phyloP scores from a whole-genome alignment of 768 basidiomycete genomes.

The Vishniacozyma victoriae region DNA sequence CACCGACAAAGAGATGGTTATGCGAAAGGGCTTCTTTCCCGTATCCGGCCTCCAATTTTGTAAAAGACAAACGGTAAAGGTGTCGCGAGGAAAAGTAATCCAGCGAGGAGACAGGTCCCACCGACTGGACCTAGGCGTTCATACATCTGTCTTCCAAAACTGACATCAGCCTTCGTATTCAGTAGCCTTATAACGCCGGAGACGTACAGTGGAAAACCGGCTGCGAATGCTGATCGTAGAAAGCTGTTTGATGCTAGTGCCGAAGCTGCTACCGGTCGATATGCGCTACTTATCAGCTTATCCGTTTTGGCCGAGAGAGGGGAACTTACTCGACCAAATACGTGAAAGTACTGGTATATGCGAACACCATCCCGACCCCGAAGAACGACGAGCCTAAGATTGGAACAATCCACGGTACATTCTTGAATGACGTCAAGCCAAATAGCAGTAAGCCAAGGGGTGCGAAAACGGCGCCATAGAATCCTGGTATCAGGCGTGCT shows the following conservation, averaged over 20 bases:
- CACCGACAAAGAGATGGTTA: too few relatives aligned
- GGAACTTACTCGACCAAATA: constrained; percentile 39
- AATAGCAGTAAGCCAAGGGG: constrained; percentile 59
- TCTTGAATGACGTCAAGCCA: constrained; percentile 55
- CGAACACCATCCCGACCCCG: constrained; percentile 56
- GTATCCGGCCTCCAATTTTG: constrained; percentile 51
- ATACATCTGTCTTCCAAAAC: constrained; percentile 53
- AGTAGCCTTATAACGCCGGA: background rate
- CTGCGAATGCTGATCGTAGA: constrained; percentile 52
- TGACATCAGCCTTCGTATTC: background rate
- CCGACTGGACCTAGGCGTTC: constrained; percentile 60
- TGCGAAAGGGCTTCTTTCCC: constrained; percentile 51
- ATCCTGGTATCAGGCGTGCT: constrained; percentile 60
- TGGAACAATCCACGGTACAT: constrained; percentile 53
- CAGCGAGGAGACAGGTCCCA: constrained; percentile 65
- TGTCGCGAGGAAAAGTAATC: constrained; percentile 58
- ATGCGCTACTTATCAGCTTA: constrained; percentile 21
- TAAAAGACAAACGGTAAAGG: constrained; percentile 53
- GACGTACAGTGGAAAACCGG: constrained; percentile 54
- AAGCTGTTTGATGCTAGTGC: constrained; percentile 65
- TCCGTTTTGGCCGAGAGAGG: background rate
- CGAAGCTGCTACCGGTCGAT: constrained; percentile 42
- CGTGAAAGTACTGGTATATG: constrained; percentile 54
- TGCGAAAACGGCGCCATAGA: constrained; percentile 62
- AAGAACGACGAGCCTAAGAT: constrained; percentile 53